A percentile compares a stretch with the other conserved stretches of the same genome.
Evolutionary conservation across 2,329 filamentous ascomycete genomes (phyloP).

Genomic region (Aspergillus fumigatiaffinis): DNA sequence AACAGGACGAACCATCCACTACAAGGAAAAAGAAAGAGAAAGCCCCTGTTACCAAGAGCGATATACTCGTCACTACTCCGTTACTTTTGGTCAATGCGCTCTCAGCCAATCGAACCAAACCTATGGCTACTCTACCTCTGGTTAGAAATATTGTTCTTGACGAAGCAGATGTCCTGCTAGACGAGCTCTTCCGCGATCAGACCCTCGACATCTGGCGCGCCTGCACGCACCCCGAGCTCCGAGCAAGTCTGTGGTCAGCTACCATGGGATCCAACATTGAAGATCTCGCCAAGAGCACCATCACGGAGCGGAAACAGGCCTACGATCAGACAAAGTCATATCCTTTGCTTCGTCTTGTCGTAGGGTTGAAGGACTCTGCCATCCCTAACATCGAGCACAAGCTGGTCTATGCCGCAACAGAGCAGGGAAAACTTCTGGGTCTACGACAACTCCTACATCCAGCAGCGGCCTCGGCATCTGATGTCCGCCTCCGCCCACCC

Average conservation of each 20-base stretch:
- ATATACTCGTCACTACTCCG: slow-evolving; percentile 78
- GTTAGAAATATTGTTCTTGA: slow-evolving; percentile 78
- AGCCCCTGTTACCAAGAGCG: slow-evolving; percentile 62
- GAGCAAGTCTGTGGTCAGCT: slow-evolving; percentile 85
- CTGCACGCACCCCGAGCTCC: slow-evolving; percentile 66
- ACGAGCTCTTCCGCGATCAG: slow-evolving; percentile 84
- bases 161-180: slow-evolving; percentile 91
- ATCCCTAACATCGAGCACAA: slow-evolving; percentile 89
- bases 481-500: slow-evolving; percentile 66
- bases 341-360: slow-evolving; percentile 74
- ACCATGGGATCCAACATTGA: slow-evolving; percentile 96
- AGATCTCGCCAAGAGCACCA: slow-evolving; percentile 65
- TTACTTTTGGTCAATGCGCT: slow-evolving; percentile 74
- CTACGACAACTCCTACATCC: slow-evolving; percentile 86
- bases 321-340: slow-evolving; percentile 20
- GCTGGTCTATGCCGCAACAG: slow-evolving; percentile 84
- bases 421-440: slow-evolving; percentile 88
- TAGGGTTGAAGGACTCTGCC: slow-evolving; percentile 94
- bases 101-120: slow-evolving; percentile 44
- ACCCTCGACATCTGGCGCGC: slow-evolving; percentile 80
- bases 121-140: slow-evolving; percentile 54
- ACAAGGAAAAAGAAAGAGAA: slow-evolving; percentile 26
- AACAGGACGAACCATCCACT: slow-evolving; percentile 24
- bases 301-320: slow-evolving; percentile 50
- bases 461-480: slow-evolving; percentile 48